A percentile compares a stretch with the other conserved stretches of the same genome.
Conservation (phyloP, 441 rosid species). For the Iberis amara region DNA sequence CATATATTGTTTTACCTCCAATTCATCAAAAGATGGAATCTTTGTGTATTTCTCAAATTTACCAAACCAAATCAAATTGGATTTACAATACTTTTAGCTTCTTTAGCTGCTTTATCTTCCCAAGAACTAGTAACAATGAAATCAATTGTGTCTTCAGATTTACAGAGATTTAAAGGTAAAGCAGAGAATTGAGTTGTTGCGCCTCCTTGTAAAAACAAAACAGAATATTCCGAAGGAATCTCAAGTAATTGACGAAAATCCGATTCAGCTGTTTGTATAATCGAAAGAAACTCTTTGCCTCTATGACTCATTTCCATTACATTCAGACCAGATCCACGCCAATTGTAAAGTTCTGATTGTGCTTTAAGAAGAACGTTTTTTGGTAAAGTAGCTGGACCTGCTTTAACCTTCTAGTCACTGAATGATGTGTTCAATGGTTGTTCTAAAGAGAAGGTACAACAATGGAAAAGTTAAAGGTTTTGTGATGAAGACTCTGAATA, state of each 20-base stretch:
- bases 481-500: too few species aligned
- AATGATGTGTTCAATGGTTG: too few species aligned
- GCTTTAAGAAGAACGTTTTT: conserved; percentile 64
- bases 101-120: conserved; percentile 82
- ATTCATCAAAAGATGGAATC: too few species aligned
- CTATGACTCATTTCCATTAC: conserved; percentile 98
- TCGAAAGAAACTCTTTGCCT: conserved; percentile 35
- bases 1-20: too few species aligned
- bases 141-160: conserved; percentile 53
- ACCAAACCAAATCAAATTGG: conserved; percentile 72
- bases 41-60: conserved; percentile 35
- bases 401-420: conserved; percentile 8
- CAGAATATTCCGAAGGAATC: conserved; percentile 56
- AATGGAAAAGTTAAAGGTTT: too few species aligned
- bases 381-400: conserved; percentile 80
- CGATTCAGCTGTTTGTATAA: conserved; percentile 2
- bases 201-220: conserved; percentile 86
- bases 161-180: conserved; percentile 60
- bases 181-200: conserved; percentile 88
- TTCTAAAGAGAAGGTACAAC: too few species aligned
- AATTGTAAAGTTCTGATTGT: conserved; percentile 72
- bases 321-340: conserved; percentile 86
- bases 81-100: conserved; percentile 63
- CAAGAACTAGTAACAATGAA: conserved; percentile 76
- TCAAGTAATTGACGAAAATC: conserved; percentile 66